Evolutionary conservation across 495 filamentous ascomycete genomes (phyloP).

Genomic region (Wilcoxina mikolae): DNA sequence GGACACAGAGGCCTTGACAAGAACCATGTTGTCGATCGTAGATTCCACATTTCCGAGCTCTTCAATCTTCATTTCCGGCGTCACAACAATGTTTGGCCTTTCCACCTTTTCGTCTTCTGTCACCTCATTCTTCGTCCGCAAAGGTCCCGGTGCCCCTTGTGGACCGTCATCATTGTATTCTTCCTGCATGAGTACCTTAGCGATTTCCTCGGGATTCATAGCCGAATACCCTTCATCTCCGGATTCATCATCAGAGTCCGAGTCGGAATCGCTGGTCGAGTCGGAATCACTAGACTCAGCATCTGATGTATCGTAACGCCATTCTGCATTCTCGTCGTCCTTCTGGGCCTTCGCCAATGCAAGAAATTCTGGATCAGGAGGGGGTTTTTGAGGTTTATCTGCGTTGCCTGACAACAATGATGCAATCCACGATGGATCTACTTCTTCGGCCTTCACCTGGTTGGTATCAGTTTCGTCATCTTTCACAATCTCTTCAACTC

Average conservation of each 20-base stretch:
- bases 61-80: conserved; percentile 56
- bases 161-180: conserved; percentile 56
- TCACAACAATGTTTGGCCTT: conserved; percentile 60
- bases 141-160: conserved; percentile 31
- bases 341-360: conserved; percentile 34
- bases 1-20: conserved; percentile 64
- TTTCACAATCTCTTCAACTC: too few species aligned
- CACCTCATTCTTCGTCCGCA: conserved; percentile 62
- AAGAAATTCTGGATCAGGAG: conserved; percentile 30
- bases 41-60: conserved; percentile 57
- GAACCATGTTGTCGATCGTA: conserved; percentile 56
- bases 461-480: not conserved
- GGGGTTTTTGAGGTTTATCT: not conserved
- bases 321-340: conserved; percentile 51
- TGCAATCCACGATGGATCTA: not conserved
- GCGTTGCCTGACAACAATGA: not conserved
- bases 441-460: not conserved
- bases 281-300: conserved; percentile 27
- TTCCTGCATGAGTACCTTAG: conserved; percentile 62
- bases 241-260: conserved; percentile 44
- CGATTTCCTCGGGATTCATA: conserved; percentile 62
- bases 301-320: conserved; percentile 22
- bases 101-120: conserved; percentile 43
- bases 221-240: conserved; percentile 54
- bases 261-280: conserved; percentile 34